Base-by-base conservation (phyloP, 2,329 filamentous ascomycete species). In the Venturia asperata region DNA sequence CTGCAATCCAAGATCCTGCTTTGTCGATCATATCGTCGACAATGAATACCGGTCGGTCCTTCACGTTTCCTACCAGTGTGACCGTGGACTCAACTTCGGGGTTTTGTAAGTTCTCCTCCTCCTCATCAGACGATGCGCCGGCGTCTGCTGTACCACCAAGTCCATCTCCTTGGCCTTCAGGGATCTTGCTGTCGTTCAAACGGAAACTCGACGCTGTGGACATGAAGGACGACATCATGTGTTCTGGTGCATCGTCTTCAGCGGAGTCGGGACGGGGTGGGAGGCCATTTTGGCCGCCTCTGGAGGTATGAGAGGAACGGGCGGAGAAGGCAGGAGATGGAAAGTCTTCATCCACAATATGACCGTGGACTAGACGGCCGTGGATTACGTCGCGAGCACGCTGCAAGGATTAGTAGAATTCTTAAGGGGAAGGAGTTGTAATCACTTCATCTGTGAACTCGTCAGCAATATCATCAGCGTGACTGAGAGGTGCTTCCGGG, bases 1-100 rank as follows among this genome's bases (percentile, higher is more conserved):
- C 94, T 6, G 93, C 93, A 70, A 99, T 95, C 94, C 94, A 99
- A 7, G 91, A 96, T 17, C 89, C 91, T 11, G 92, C 87, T 79
- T 96, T 97, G 79, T 99, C 94, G 72, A 99, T 97, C 90, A 99
- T 97, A 75, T 99, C 94, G 75, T 99, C 94, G 62, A 99, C 90
- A 67, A 99, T 92, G 74, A 99, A 89, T 64, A 97, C 94, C 0
- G 91, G 88, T 66, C 91, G 86, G 73, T 91, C 87, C 73, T 87
- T 89, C 67, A 99, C 94, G 71, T 97, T 91, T 67, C 94, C 94
- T 17, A 99, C 94, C n/a, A 99, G 82, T 0, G 94, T 99, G 71
- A 99, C 95, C 80, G 93, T 96, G 73, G 92, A 92, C 78, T 99
- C 94, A 27, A 93, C 82, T 67, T 88, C 87, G 13, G 88, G 86